phyloP scores from a whole-genome alignment of 768 basidiomycete species.

The Suillus alpinus region DNA sequence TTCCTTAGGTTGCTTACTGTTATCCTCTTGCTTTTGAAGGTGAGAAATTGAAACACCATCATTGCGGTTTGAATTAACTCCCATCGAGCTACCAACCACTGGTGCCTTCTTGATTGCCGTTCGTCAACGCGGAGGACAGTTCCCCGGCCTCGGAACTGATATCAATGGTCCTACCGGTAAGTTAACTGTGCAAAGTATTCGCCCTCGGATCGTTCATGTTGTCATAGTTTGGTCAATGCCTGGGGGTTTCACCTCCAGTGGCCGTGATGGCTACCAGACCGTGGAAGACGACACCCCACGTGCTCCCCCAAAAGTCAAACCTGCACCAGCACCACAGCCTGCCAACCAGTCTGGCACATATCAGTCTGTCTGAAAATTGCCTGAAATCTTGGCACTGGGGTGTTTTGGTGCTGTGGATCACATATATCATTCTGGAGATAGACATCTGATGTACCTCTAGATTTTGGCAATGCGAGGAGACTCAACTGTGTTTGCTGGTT shows the following conservation, averaged over 20 bases:
- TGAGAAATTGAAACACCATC: constrained; percentile 11
- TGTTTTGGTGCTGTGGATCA: neutral
- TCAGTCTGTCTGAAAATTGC: neutral
- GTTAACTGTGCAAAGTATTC: constrained; percentile 3
- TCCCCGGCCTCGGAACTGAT: constrained; percentile 51
- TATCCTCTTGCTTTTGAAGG: constrained; percentile 59
- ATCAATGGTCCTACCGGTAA: constrained; percentile 56
- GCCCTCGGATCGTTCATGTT: neutral
- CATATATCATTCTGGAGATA: neutral
- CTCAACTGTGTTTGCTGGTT: too few relatives aligned
- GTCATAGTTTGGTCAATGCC: constrained; percentile 77
- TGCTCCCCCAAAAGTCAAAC: neutral
- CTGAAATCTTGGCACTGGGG: neutral
- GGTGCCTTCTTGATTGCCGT: constrained; percentile 48
- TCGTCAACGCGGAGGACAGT: constrained; percentile 57
- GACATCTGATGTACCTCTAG: neutral
- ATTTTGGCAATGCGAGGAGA: neutral
- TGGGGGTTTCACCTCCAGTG: constrained; percentile 58
- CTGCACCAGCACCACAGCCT: neutral
- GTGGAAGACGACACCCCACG: constrained; percentile 51
- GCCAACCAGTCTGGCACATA: neutral
- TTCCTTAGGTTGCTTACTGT: constrained; percentile 56
- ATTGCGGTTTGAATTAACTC: neutral
- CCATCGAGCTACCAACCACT: constrained; percentile 55
- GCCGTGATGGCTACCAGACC: constrained; percentile 58